Percentiles rank a stretch among this genome's conserved stretches.
These are phyloP conservation scores for Periglandula ipomoeae DNA, from an alignment of 2,329 filamentous ascomycete species.

Conservation along the genomic window DNA sequence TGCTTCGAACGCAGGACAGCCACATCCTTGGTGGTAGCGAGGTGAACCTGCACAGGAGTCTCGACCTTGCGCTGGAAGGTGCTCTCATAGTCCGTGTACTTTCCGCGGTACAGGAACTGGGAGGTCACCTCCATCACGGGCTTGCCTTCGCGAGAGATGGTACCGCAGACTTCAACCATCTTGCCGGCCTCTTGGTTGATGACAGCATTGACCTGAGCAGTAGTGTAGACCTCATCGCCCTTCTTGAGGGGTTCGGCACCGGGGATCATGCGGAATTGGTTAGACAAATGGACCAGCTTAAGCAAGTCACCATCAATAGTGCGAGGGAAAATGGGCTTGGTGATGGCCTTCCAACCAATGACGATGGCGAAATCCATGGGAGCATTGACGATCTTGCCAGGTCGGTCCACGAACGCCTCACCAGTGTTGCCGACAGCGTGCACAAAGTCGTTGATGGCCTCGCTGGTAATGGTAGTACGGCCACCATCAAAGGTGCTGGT, in stretches of 20 bases:
- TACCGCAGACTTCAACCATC: constrained; percentile 99
- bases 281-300: constrained; percentile 93
- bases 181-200: constrained; percentile 98
- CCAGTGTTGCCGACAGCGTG: constrained; percentile 97
- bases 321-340: constrained; percentile 96
- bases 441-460: constrained; percentile 98
- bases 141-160: constrained; percentile 73
- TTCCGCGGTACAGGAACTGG: constrained; percentile 92
- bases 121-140: constrained; percentile 98
- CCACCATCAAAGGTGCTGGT: constrained; percentile 88
- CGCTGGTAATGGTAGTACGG: constrained; percentile 73
- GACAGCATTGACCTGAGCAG: constrained; percentile 92
- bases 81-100: constrained; percentile 90
- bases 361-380: constrained; percentile 99
- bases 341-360: constrained; percentile 98
- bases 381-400: constrained; percentile 86
- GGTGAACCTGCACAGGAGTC: constrained; percentile 86
- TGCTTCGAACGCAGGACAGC: constrained; percentile 93
- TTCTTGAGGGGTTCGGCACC: constrained; percentile 93
- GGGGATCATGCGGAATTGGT: constrained; percentile 96
- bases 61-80: constrained; percentile 98
- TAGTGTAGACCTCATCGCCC: constrained; percentile 85
- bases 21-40: constrained; percentile 81
- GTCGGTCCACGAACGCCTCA: constrained; percentile 92
- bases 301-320: constrained; percentile 93